Conservation (phyloP, 2,329 filamentous ascomycete genomes). For the Grosmannia penicillata region DNA sequence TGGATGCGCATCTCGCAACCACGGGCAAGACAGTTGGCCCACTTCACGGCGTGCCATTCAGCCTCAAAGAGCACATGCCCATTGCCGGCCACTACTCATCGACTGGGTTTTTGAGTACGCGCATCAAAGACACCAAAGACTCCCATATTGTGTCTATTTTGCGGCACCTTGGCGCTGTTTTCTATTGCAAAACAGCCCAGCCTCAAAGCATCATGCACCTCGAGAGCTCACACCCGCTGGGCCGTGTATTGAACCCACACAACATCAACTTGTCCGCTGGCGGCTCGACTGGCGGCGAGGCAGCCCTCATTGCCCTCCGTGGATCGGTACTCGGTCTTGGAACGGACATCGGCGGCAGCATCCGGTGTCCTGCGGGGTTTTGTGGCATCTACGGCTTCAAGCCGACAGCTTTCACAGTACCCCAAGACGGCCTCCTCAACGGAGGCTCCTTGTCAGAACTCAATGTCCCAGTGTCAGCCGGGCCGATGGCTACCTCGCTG, state of each 20-base stretch:
- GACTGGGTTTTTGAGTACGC: constrained; percentile 1
- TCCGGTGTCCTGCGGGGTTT: constrained; percentile 17
- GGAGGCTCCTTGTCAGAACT: constrained; percentile 17
- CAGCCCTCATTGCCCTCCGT: constrained; percentile 18
- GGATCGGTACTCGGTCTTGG: constrained; percentile 30
- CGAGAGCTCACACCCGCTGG: constrained; percentile 21
- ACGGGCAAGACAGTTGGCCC: constrained; percentile 18
- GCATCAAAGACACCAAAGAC: constrained; percentile 1
- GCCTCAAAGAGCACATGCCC: constrained; percentile 23
- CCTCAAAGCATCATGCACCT: constrained; percentile 14
- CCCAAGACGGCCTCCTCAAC: constrained; percentile 32
- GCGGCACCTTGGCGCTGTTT: constrained; percentile 14
- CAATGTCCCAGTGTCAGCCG: constrained; percentile 23
- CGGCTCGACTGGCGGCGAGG: constrained; percentile 22
- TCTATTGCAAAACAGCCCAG: constrained; percentile 12
- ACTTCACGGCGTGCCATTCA: constrained; percentile 26
- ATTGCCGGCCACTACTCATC: constrained; percentile 16
- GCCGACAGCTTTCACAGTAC: constrained; percentile 7
- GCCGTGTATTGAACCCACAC: constrained; percentile 19
- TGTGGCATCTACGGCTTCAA: constrained; percentile 17
- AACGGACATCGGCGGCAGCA: constrained; percentile 16
- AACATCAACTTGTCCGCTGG: constrained; percentile 19
- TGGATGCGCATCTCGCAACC: constrained; percentile 16
- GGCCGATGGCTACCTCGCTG: constrained; percentile 44
- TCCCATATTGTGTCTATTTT: constrained; percentile 11